phyloP scores from a whole-genome alignment of 2,329 filamentous ascomycete species.

The Beauveria australis region DNA sequence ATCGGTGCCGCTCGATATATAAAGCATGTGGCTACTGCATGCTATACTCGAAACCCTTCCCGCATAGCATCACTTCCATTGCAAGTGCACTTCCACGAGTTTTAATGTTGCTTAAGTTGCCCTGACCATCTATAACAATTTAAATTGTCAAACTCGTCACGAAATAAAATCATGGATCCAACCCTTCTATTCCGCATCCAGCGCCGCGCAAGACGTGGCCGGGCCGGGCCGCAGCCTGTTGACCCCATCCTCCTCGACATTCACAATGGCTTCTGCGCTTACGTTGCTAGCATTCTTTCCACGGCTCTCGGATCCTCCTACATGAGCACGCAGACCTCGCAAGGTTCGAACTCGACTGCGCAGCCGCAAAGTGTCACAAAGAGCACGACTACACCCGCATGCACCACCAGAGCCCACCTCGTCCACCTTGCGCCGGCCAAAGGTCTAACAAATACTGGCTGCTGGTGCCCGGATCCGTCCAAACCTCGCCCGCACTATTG shows the following conservation, averaged over 20 bases:
- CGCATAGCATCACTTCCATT: background rate
- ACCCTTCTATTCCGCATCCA: background rate
- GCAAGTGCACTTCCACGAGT: background rate
- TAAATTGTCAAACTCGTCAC: background rate
- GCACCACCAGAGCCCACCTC: background rate
- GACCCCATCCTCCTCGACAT: slow-evolving; percentile 5
- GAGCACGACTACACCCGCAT: background rate
- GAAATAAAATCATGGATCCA: background rate
- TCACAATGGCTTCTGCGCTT: slow-evolving; percentile 5
- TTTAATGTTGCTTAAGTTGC: background rate
- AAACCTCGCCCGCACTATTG: slow-evolving; percentile 4
- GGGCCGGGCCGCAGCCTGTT: background rate
- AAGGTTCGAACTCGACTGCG: background rate
- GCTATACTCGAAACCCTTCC: background rate
- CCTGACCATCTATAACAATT: background rate
- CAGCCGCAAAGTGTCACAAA: background rate
- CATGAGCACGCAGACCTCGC: background rate
- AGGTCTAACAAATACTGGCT: slow-evolving; percentile 2
- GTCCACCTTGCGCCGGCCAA: slow-evolving; percentile 2
- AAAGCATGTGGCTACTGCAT: slow-evolving; percentile 1
- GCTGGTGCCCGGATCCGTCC: slow-evolving; percentile 9
- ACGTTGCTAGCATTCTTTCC: background rate
- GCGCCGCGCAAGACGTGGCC: background rate
- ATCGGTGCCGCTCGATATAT: background rate
- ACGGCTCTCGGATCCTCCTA: background rate